Evolutionary conservation across 192 early-diverging fungal genomes (phyloP), one percentile per base, ranked within the genome.

Genomic region (Chytriomyces sp.): DNA sequence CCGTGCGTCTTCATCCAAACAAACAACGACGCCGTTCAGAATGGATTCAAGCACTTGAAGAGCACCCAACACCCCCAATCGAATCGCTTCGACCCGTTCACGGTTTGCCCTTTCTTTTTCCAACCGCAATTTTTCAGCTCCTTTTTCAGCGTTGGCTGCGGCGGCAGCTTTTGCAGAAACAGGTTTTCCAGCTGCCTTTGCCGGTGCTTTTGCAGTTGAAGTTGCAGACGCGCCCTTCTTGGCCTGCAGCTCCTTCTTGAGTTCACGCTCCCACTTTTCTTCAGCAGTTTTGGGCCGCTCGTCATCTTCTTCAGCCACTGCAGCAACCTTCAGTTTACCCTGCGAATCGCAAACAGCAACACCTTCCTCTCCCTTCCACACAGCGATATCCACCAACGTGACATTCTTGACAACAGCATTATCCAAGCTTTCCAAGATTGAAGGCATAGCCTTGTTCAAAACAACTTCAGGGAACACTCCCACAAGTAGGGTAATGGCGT

Each of bases 261-360:
- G 69, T 46, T 94, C 91, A 10, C 83, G 86, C 84, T 94, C 93
- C 91, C 92, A 95, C 69, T 93, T 90, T 80, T 92, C 87, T 49
- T 93, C 91, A 18, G 88, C 86, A 64, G 86, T 91, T 64, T 23
- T 18, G 8, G 45, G n/a, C 49, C 50, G 45, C 59, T 26, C 23
- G 18, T 74, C 72, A 46, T 67, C 69, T 48, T 69, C 57, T 8
- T 61, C 60, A n/a, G 35, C 57, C 16, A 28, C 44, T 53, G 44
- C 75, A 75, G 46, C 61, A 44, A 73, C 72, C 65, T 77, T 77
- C 61, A 61, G 60, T 50, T 69, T 68, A 7, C 69, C 69, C 23
- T 60, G 26, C 1, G 50, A 24, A 78, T 95, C 91, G 43, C 88
- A 83, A 80, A 84, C 93, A n/a, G 91, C 76, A 26, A 84, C 83